Evolutionary conservation across 129 eudicot species (phyloP).

Genomic region (Heracleum sosnowskyi): DNA sequence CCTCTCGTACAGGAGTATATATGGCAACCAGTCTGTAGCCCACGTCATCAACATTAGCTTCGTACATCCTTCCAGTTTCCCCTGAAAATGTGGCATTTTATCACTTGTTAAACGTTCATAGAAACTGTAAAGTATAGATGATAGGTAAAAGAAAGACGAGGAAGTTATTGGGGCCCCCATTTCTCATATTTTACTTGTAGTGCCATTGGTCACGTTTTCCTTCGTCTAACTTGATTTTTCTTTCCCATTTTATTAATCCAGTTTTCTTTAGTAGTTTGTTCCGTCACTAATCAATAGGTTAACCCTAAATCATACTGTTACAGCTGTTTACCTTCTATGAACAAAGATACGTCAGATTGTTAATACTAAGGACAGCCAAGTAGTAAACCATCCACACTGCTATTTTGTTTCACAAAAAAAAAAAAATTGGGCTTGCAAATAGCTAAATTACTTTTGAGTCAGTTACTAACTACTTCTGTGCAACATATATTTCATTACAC

Average conservation of each 20-base stretch:
- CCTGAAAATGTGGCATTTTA: slow-evolving; percentile 37
- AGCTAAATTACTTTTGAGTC: not conserved
- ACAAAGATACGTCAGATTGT: not conserved
- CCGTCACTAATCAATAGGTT: not conserved
- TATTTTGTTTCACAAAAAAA: not conserved
- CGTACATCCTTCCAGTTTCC: slow-evolving; percentile 98
- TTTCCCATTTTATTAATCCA: not conserved
- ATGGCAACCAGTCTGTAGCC: slow-evolving; percentile 95
- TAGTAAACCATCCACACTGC: not conserved
- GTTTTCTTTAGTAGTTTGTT: not conserved
- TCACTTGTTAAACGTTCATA: not conserved
- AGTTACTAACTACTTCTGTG: not conserved
- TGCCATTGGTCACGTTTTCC: not conserved
- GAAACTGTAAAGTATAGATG: not conserved
- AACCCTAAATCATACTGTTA: not conserved
- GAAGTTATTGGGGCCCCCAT: not conserved
- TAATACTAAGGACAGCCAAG: not conserved
- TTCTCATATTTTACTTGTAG: not conserved
- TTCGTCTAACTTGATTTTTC: not conserved
- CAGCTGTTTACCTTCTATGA: not conserved
- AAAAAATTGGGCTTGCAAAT: not conserved
- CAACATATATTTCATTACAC: not conserved
- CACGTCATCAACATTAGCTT: slow-evolving; percentile 98
- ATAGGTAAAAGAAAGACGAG: not conserved
- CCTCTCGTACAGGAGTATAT: slow-evolving; percentile 93